Conservation (phyloP, 441 rosid genomes). For the Croton setiger region DNA sequence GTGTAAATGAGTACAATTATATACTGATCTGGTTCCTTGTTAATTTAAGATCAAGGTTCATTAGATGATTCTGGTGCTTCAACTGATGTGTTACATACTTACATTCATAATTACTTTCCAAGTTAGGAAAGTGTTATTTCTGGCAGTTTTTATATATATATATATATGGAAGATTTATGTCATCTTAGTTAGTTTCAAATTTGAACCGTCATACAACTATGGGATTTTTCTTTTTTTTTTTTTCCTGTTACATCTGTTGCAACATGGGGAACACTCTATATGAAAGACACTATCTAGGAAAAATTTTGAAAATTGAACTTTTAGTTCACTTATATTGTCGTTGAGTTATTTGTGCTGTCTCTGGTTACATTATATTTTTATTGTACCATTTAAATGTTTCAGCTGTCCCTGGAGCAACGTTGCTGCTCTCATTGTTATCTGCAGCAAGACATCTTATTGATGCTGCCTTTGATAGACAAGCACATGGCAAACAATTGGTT, state of each 20-base stretch:
- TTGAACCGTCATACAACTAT: too few relatives aligned
- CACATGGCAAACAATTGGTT: constrained; percentile 77
- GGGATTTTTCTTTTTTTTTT: background rate
- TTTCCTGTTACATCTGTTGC: constrained; percentile 2
- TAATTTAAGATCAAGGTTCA: background rate
- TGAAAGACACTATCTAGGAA: background rate
- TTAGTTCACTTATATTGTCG: background rate
- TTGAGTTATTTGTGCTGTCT: background rate
- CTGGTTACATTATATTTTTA: constrained; percentile 2
- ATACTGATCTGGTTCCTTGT: background rate
- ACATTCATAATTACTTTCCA: background rate
- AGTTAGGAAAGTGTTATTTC: background rate
- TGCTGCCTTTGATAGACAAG: constrained; percentile 74
- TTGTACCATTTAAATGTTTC: constrained; percentile 21
- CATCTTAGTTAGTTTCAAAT: background rate
- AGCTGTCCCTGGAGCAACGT: constrained; percentile 69
- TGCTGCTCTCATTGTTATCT: constrained; percentile 52
- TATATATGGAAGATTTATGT: background rate
- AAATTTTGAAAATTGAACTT: background rate
- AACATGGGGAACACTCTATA: background rate
- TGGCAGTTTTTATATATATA: background rate
- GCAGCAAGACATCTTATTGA: constrained; percentile 65
- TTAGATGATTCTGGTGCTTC: background rate
- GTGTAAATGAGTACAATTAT: background rate
- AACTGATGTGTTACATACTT: background rate